A percentile compares a stretch with the other conserved stretches of the same genome.
Evolutionary conservation across 257 asterid species (phyloP).

Genomic region (Solanum pennellii): DNA sequence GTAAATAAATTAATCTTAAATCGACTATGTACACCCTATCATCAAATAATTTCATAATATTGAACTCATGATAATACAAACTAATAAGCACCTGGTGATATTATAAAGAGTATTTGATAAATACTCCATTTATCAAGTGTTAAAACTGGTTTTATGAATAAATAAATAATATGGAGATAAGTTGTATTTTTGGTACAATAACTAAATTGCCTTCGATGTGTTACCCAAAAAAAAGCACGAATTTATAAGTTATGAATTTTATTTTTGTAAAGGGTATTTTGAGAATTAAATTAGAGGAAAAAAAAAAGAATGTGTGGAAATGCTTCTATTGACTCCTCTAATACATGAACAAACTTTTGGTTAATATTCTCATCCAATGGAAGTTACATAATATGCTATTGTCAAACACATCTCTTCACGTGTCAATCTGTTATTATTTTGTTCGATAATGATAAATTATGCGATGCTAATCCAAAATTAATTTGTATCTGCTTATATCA

Average conservation of each 20-base stretch:
- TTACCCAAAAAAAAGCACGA: neutral
- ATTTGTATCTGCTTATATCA: neutral
- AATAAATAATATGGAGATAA: neutral
- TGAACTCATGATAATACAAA: neutral
- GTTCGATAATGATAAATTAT: neutral
- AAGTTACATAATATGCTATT: neutral
- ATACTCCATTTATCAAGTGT: neutral
- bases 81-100: neutral
- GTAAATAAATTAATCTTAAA: too few relatives aligned
- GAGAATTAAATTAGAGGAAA: too few relatives aligned
- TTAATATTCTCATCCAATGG: neutral
- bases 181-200: neutral
- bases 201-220: neutral
- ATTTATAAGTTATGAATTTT: neutral
- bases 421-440: neutral
- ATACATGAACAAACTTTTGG: too few relatives aligned
- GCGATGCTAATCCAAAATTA: neutral
- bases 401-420: neutral
- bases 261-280: neutral
- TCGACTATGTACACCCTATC: neutral
- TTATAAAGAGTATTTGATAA: too few relatives aligned
- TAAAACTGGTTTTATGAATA: too few relatives aligned
- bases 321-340: too few relatives aligned
- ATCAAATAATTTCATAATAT: too few relatives aligned
- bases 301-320: neutral